Conservation (phyloP, 169 alveolate species). For the Babesia sp. region DNA sequence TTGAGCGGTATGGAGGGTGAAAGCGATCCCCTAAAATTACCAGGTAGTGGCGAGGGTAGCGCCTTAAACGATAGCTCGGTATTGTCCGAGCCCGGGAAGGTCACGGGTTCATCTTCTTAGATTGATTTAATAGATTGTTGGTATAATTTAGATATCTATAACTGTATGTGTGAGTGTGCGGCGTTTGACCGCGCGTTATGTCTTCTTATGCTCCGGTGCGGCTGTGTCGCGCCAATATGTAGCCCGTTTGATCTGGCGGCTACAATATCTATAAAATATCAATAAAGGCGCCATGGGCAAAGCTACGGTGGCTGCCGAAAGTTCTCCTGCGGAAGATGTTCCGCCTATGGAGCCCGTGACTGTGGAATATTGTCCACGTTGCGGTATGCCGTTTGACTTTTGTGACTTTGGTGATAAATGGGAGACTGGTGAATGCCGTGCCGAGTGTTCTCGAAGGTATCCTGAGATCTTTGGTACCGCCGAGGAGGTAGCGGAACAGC, state of each 20-base stretch:
- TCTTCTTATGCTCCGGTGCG: not conserved
- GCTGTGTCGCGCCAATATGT: too few relatives aligned
- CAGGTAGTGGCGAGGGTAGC: not conserved
- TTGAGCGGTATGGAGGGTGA: slow-evolving; percentile 18
- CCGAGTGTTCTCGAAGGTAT: slow-evolving; percentile 69
- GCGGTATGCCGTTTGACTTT: slow-evolving; percentile 86
- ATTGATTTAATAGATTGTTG: not conserved
- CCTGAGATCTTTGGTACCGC: slow-evolving; percentile 66
- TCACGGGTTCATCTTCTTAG: not conserved
- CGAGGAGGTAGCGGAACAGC: slow-evolving; percentile 28
- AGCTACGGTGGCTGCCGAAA: not conserved
- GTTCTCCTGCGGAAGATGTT: slow-evolving; percentile 20
- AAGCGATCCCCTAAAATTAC: slow-evolving; percentile 2
- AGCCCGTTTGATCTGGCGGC: too few relatives aligned
- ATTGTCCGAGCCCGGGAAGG: not conserved
- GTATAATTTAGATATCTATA: too few relatives aligned
- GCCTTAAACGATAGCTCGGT: not conserved
- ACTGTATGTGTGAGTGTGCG: not conserved
- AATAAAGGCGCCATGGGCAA: slow-evolving; percentile 34
- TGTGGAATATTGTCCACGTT: slow-evolving; percentile 67
- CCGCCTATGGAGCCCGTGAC: slow-evolving; percentile 35
- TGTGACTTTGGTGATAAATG: slow-evolving; percentile 84
- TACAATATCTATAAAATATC: too few relatives aligned
- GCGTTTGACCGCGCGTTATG: not conserved
- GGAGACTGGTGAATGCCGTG: slow-evolving; percentile 70